Evolutionary conservation across 2,329 filamentous ascomycete genomes (phyloP), one percentile per base, ranked within the genome.

Genomic region (Clarireedia monteithiana): DNA sequence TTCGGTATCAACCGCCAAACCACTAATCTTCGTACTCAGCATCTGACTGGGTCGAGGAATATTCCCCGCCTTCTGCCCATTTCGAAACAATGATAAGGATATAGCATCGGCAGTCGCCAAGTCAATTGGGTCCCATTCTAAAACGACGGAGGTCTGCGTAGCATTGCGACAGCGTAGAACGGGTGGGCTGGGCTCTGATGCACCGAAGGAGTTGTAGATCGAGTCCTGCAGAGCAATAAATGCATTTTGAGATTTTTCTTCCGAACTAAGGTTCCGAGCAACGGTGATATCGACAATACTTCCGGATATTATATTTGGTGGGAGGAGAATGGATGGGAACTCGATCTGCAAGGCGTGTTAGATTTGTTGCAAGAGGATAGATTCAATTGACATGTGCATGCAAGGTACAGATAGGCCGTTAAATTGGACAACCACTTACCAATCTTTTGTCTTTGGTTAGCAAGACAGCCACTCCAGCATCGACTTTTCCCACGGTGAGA

Each of bases 211-310:
- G 64, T 81, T 79, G 73, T 88, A 87, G 75, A 99, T 97, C 65
- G 86, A 85, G 66, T 88, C 84, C 75, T 99, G 94, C n/a, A 99
- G 86, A 34, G 82, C 74, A 62, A 86, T 79, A 78, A 99, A 99
- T 60, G 84, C 80, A 57, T 83, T 79, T 65, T 89, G 83, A 59
- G 90, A 83, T 63, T 84, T 79, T 54, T 80, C 72, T 75, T 99
- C 94, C 58, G 91, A 89, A 53, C 77, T 74, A 65, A 82, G 78
- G 74, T 99, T 99, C 71, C 92, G 90, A 58, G 86, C 80, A 63
- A 99, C 94, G 59, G 90, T 91, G 73, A 99, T 97, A 73, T 99
- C 94, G 71, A 99, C 94, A 67, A 99, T 97, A 71, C 89, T 95
- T 65, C 94, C 94, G 15, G 91, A 96, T 60, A 89, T 86, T 72